phyloP scores from a whole-genome alignment of 1,284 basidiomycete species.

The Clitocybe nebularis region DNA sequence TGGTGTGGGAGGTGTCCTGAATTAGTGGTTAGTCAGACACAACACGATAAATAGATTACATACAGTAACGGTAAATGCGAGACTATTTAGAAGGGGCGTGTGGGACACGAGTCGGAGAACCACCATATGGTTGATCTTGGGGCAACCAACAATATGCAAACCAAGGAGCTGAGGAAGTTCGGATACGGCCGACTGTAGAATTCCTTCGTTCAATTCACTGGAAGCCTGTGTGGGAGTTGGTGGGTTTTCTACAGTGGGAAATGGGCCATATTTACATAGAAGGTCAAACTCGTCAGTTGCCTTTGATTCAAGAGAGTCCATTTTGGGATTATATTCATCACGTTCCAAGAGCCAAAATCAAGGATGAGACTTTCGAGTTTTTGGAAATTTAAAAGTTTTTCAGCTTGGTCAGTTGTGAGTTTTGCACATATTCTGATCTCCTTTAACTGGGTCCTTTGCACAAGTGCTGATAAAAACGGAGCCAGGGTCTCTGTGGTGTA shows the following conservation, averaged over 20 bases:
- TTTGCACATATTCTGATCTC: slow-evolving; percentile 46
- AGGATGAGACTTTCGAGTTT: slow-evolving; percentile 45
- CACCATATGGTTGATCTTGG: slow-evolving; percentile 45
- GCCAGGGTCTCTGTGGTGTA: slow-evolving; percentile 44
- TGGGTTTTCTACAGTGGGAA: neutral
- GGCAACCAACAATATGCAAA: slow-evolving; percentile 58
- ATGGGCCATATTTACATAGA: slow-evolving; percentile 44
- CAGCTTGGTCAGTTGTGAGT: slow-evolving; percentile 45
- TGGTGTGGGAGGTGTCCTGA: slow-evolving; percentile 38
- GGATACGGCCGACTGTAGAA: slow-evolving; percentile 44
- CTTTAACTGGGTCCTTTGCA: slow-evolving; percentile 39
- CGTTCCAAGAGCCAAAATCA: slow-evolving; percentile 56
- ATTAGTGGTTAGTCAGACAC: slow-evolving; percentile 5
- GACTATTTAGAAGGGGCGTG: slow-evolving; percentile 50
- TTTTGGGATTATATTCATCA: slow-evolving; percentile 50
- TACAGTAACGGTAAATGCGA: slow-evolving; percentile 58
- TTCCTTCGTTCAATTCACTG: slow-evolving; percentile 45
- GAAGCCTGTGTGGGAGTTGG: slow-evolving; percentile 39
- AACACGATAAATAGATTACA: slow-evolving; percentile 17
- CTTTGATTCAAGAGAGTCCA: slow-evolving; percentile 42
- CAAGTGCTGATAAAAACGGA: slow-evolving; percentile 43
- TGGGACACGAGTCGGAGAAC: slow-evolving; percentile 43
- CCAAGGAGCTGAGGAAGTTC: slow-evolving; percentile 49
- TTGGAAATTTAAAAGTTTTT: slow-evolving; percentile 37
- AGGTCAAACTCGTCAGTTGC: slow-evolving; percentile 48